These are phyloP conservation scores for Rhododendron mucronatum DNA, from an alignment of 148 eudicot genomes.

Conservation along the genomic window DNA sequence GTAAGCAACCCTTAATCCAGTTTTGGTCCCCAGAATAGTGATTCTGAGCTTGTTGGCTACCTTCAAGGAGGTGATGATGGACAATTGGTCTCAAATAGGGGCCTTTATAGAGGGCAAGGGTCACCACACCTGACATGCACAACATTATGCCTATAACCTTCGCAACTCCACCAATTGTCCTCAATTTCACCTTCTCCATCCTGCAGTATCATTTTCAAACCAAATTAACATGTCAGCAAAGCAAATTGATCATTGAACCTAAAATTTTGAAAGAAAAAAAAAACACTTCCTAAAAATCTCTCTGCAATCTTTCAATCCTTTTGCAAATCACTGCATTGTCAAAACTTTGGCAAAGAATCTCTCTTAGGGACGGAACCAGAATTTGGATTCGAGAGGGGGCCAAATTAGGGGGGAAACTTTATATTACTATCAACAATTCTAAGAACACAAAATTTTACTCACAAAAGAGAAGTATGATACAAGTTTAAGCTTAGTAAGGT, in stretches of 20 bases:
- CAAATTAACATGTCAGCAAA: not conserved
- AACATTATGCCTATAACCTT: not conserved
- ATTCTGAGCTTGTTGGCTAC: not conserved
- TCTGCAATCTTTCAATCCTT: not conserved
- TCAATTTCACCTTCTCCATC: conserved; percentile 1
- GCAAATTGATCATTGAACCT: not conserved
- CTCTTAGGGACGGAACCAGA: not conserved
- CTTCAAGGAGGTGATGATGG: not conserved
- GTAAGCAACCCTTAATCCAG: conserved; percentile 11
- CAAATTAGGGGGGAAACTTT: not conserved
- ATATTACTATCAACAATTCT: not conserved
- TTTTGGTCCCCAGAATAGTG: not conserved
- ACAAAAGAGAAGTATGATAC: not conserved
- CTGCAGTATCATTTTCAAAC: not conserved
- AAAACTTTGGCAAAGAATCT: not conserved
- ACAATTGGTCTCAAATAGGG: not conserved
- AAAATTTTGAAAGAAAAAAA: not conserved
- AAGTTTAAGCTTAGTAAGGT: not conserved
- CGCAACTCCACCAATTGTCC: conserved; percentile 1
- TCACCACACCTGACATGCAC: conserved; percentile 10
- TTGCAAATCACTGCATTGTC: not conserved
- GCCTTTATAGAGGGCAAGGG: conserved; percentile 9
- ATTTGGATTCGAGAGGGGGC: not conserved
- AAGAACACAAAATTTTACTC: too few relatives aligned
- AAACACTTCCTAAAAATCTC: not conserved